phyloP scores from a whole-genome alignment of 179 eudicot species.

The Pouteria campechiana region DNA sequence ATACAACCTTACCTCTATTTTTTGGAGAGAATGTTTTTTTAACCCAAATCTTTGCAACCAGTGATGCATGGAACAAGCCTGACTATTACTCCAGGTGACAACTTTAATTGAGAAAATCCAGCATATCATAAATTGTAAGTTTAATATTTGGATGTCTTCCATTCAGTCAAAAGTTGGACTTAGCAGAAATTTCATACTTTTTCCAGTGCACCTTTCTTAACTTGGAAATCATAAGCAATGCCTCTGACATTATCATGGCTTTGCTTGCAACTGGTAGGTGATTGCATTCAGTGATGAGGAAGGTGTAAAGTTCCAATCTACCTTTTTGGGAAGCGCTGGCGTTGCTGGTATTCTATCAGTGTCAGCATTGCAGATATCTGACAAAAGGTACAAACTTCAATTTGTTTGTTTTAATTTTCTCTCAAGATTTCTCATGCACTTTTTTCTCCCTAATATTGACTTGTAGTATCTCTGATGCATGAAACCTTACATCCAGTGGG shows the following conservation, averaged over 20 bases:
- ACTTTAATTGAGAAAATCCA: too few relatives aligned
- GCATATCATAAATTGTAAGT: too few relatives aligned
- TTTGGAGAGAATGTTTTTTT: too few relatives aligned
- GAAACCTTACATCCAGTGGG: conserved; percentile 46
- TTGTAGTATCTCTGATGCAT: not conserved
- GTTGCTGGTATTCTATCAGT: conserved; percentile 72
- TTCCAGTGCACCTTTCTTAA: too few relatives aligned
- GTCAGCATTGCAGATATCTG: conserved; percentile 53
- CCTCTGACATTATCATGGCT: not conserved
- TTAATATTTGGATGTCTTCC: too few relatives aligned
- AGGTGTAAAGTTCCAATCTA: conserved; percentile 90
- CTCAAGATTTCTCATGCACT: not conserved
- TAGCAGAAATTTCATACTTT: too few relatives aligned
- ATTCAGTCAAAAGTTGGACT: too few relatives aligned
- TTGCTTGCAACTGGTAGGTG: conserved; percentile 30
- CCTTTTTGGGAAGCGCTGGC: conserved; percentile 95
- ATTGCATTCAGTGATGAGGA: conserved; percentile 98
- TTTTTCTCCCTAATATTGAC: not conserved
- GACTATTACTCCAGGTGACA: too few relatives aligned
- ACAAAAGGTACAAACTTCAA: too few relatives aligned
- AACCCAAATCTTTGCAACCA: too few relatives aligned
- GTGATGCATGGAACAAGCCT: too few relatives aligned
- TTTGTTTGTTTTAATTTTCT: conserved; percentile 17
- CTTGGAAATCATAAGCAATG: not conserved
- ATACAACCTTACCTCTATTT: too few relatives aligned